Percentiles rank a stretch among this genome's conserved stretches.
Conservation (phyloP, 805 yeast species). For the Metschnikowia cerradonensis region DNA sequence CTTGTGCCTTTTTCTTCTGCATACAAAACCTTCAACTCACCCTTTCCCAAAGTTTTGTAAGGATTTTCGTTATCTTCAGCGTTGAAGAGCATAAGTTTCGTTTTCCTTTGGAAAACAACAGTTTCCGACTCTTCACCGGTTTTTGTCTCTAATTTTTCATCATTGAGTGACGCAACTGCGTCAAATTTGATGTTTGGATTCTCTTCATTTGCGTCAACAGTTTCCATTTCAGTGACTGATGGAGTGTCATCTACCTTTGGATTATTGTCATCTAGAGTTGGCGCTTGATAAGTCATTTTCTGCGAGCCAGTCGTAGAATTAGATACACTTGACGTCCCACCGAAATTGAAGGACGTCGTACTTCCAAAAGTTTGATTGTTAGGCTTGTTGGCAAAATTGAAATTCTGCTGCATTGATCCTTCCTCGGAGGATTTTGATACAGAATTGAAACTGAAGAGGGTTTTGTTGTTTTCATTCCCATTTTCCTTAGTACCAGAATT, state of each 20-base stretch:
- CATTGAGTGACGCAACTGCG: constrained; percentile 31
- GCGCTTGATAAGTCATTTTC: not conserved
- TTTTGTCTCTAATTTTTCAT: constrained; percentile 43
- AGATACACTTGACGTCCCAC: not conserved
- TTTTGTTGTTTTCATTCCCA: not conserved
- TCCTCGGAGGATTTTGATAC: not conserved
- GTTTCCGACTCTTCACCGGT: constrained; percentile 86
- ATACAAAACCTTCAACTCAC: constrained; percentile 71
- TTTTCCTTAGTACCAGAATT: not conserved
- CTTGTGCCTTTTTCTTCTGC: constrained; percentile 57
- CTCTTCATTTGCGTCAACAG: constrained; percentile 26
- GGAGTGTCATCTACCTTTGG: not conserved
- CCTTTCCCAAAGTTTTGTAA: constrained; percentile 70
- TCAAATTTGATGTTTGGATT: constrained; percentile 42
- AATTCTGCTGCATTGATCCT: not conserved
- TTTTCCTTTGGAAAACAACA: constrained; percentile 55
- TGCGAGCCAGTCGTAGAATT: constrained; percentile 5
- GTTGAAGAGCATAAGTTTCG: constrained; percentile 64
- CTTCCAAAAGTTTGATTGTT: not conserved
- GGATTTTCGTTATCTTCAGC: constrained; percentile 45
- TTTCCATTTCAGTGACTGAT: not conserved
- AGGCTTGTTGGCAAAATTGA: not conserved
- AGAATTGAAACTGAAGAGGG: not conserved
- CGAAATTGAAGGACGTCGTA: not conserved
- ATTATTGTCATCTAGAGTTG: not conserved